Evolutionary conservation across 192 early-diverging fungal genomes (phyloP), one percentile per base, ranked within the genome.

Genomic region (Ambispora gerdemannii): DNA sequence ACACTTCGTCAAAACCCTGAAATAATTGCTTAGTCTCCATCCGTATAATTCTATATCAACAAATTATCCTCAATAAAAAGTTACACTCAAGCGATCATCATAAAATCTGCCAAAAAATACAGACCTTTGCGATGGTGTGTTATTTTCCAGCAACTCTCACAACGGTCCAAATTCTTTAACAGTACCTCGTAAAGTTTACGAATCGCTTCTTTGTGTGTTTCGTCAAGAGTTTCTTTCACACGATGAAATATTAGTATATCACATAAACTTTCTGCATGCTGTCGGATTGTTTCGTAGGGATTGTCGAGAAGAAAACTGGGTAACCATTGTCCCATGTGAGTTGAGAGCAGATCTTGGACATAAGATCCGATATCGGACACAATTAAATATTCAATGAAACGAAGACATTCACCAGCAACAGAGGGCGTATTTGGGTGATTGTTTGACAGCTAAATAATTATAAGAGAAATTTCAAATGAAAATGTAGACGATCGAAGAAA

Each of bases 1-100:
- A 67, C 65, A 67, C 34, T 67, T 52, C 22, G 65, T 67, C 50
- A 67, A 53, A 11, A 51, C 30, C 27, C 50, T 67, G 27, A 67
- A 67, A 32, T 34, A 53, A 35, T 67, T 67, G 11, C 65, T 67
- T 17, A 67, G 32, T 35, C 65, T 67, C 65, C 65, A 67, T 36
- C 65, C 65, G 32, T 32, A 67, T 34, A 50, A 32, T 3, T 67
- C 65, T 43, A 43, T 43, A 10, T 15, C n/a, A n/a, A n/a, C n/a
- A n/a, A n/a, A n/a, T n/a, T n/a, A n/a, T n/a, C n/a, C n/a, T n/a
- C n/a, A n/a, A n/a, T n/a, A n/a, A n/a, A n/a, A n/a, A n/a, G n/a
- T n/a, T n/a, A n/a, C n/a, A n/a, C n/a, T n/a, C n/a, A n/a, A n/a
- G n/a, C n/a, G n/a, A n/a, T n/a, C n/a, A n/a, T n/a, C n/a, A n/a